Evolutionary conservation across 225 moss, liverwort and hornwort species (phyloP), one percentile per base, ranked within the genome.

Genomic region (Ulota crispa): DNA sequence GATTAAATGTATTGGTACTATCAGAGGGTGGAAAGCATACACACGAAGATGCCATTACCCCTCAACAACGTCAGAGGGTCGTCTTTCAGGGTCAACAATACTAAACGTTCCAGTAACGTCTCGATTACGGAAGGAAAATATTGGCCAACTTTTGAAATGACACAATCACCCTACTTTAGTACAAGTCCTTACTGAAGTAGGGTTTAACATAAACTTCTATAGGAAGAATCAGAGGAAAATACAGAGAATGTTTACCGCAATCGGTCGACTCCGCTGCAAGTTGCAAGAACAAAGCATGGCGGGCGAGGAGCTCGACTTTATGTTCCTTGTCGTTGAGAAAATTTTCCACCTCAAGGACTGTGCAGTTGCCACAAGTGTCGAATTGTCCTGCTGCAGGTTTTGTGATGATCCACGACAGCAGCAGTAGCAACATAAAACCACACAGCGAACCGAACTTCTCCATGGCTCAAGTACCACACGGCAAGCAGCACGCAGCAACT

Each of bases 281-380:
- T 50, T 89, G 87, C 28, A 89, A 83, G 75, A 89, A 89, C 30
- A 87, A 85, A 21, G 89, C 89, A 73, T 89, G 89, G 50, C 83
- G 82, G 62, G 85, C 87, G 34, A 89, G 89, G 78, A 89, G 87
- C 71, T 41, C 16, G 18, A 89, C 89, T 87, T 85, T 87, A 3
- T 28, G 78, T 65, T 89, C 87, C 83, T 87, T 89, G 71, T 89
- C 89, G 47, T 80, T 57, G 43, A 89, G 70, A 59, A 89, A 87
- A 64, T 42, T 42, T 14, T 87, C 83, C 23, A 70, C 68, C 36
- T 66, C 69, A 57, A 80, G 1, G 24, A 36, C 63, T 32, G 77
- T 34, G 68, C 82, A 82, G 76, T 75, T 68, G 47, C 75, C 59
- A 60, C 82, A 82, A 56, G 82, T 10, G 36, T 45, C 28, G 27